These are phyloP conservation scores for Sordaria brevicollis DNA, from an alignment of 495 filamentous ascomycete genomes.

Conservation along the genomic window DNA sequence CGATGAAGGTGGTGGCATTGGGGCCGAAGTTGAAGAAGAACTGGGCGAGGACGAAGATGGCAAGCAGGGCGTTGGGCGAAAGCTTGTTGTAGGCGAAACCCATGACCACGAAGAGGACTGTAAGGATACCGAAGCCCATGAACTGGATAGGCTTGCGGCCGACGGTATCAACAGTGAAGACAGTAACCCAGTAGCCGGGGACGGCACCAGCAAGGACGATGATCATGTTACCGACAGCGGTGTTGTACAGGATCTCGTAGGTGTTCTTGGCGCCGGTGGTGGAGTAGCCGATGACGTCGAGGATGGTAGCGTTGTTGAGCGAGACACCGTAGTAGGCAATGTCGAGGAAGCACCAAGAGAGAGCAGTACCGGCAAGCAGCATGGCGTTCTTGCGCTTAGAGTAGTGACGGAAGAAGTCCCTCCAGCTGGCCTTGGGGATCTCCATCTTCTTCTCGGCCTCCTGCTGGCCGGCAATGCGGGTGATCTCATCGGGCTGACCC, in stretches of 20 bases:
- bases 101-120: slow-evolving; percentile 60
- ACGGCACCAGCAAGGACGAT: slow-evolving; percentile 65
- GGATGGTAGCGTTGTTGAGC: slow-evolving; percentile 62
- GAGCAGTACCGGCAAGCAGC: slow-evolving; percentile 64
- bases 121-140: slow-evolving; percentile 62
- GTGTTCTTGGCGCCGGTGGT: slow-evolving; percentile 37
- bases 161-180: slow-evolving; percentile 56
- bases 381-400: slow-evolving; percentile 55
- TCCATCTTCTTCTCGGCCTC: slow-evolving; percentile 36
- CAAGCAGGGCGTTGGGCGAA: slow-evolving; percentile 46
- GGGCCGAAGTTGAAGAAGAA: slow-evolving; percentile 66
- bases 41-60: slow-evolving; percentile 71
- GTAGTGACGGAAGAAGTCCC: slow-evolving; percentile 57
- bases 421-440: slow-evolving; percentile 52
- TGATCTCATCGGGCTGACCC: slow-evolving; percentile 52
- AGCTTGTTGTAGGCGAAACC: slow-evolving; percentile 54
- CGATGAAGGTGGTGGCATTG: slow-evolving; percentile 83
- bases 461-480: slow-evolving; percentile 38
- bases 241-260: slow-evolving; percentile 60
- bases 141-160: slow-evolving; percentile 78
- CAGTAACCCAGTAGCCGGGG: slow-evolving; percentile 68
- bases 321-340: slow-evolving; percentile 63
- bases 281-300: slow-evolving; percentile 58
- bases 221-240: slow-evolving; percentile 64
- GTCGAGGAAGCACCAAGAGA: slow-evolving; percentile 62